A percentile compares a stretch with the other conserved stretches of the same genome.
phyloP scores from a whole-genome alignment of 306 rosid species.

The Sechiopsis laciniata region DNA sequence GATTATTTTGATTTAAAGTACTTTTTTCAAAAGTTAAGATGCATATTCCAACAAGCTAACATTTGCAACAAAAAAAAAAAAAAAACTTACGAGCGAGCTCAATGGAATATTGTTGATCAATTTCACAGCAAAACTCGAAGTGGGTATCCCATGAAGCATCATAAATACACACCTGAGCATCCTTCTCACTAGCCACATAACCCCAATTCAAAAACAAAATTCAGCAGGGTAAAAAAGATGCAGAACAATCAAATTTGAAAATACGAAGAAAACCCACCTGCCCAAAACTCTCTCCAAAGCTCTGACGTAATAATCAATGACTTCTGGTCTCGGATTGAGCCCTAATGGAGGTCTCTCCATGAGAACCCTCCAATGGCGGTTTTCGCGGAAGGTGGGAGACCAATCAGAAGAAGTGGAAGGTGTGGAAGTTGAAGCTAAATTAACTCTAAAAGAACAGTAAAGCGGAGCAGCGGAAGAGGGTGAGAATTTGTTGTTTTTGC shows the following conservation, averaged over 20 bases:
- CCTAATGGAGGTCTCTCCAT: slow-evolving; percentile 56
- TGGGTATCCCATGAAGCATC: slow-evolving; percentile 65
- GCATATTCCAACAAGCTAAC: not conserved
- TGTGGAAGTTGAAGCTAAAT: slow-evolving; percentile 34
- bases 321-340: slow-evolving; percentile 39
- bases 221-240: slow-evolving; percentile 4
- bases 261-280: slow-evolving; percentile 38
- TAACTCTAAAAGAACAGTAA: slow-evolving; percentile 24
- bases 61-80: not conserved
- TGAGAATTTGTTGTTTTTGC: slow-evolving; percentile 16
- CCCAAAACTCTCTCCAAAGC: slow-evolving; percentile 49
- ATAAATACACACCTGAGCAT: slow-evolving; percentile 73
- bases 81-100: slow-evolving; percentile 52
- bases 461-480: slow-evolving; percentile 27
- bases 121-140: slow-evolving; percentile 67
- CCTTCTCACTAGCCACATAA: slow-evolving; percentile 51
- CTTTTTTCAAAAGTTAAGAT: not conserved
- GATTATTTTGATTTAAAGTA: not conserved
- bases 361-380: slow-evolving; percentile 65
- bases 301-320: slow-evolving; percentile 49
- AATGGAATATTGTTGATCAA: slow-evolving; percentile 52
- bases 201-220: slow-evolving; percentile 21
- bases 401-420: slow-evolving; percentile 30
- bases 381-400: slow-evolving; percentile 32
- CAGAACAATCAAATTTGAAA: not conserved